Base-by-base conservation (phyloP, 345 rosid species). In the Citrus cavaleriei region DNA sequence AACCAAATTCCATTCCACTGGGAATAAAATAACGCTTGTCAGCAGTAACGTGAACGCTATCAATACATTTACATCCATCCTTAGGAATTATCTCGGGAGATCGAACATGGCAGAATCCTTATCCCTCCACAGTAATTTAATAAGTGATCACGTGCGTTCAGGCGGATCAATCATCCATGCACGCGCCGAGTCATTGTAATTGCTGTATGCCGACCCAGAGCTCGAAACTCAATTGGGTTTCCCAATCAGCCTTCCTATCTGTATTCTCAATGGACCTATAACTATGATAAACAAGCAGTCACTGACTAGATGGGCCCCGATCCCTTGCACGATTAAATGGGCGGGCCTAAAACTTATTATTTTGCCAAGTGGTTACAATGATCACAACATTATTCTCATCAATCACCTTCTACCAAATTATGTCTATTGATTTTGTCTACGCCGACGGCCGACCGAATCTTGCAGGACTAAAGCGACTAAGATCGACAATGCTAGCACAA, bases 381-480 rank as follows among this genome's bases (percentile, higher is more conserved):
- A 27, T 3, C n/a, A 61, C 16, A 46, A 18, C 59, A 49, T 28
- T 30, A 75, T 28, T 63, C 54, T 58, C 54, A 8, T 72, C 49
- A 12, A 10, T 60, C 68, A 21, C 25, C 55, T 63, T 18, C 6
- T 5, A 21, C 24, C 57, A 40, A 24, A 30, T 75, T n/a, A 65
- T 59, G 13, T 72, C 37, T 72, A 59, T 70, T 64, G 19, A 7
- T 4, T n/a, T 49, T 24, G 73, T 10, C 74, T 74, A 51, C 42
- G 75, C 35, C 78, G 71, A 79, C 60, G 57, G 83, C 42, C 81
- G 71, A 79, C 60, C 60, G 82, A 93, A 95, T 84, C 98, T 85
- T 58, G 90, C 85, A 42, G 98, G 98, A 83, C 93, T 90, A 84
- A 93, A 95, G 81, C 74, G 84, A 75, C 80, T 42, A 70, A 95